These are phyloP conservation scores for Drechslerella coelobrocha DNA, from an alignment of 2,329 filamentous ascomycete species.

Conservation along the genomic window DNA sequence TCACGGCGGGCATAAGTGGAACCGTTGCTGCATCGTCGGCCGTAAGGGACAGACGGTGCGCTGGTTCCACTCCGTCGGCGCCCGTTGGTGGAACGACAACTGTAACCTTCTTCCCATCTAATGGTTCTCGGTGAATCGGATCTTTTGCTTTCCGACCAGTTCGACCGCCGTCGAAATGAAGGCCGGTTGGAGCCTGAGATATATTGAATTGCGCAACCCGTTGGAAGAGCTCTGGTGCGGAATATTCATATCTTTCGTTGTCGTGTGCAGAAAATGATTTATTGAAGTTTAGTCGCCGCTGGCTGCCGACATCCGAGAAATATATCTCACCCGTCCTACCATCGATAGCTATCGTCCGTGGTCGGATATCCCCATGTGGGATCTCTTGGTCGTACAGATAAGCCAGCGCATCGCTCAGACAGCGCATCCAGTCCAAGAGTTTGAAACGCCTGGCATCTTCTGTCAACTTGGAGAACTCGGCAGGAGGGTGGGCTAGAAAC, in stretches of 20 bases:
- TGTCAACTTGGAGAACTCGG: constrained; percentile 68
- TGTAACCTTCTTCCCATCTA: constrained; percentile 27
- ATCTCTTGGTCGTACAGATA: constrained; percentile 71
- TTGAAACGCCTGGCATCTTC: constrained; percentile 68
- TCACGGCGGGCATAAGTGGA: neutral
- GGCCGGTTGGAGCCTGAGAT: constrained; percentile 32
- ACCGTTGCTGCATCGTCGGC: constrained; percentile 3
- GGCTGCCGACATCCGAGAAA: constrained; percentile 66
- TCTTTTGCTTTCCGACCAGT: constrained; percentile 23
- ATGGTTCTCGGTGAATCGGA: constrained; percentile 8
- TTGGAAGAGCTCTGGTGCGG: constrained; percentile 70
- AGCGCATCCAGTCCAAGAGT: constrained; percentile 77
- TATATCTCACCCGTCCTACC: constrained; percentile 69
- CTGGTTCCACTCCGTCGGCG: constrained; percentile 28
- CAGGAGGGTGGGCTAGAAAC: constrained; percentile 70
- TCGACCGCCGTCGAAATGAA: constrained; percentile 46
- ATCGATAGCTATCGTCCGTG: constrained; percentile 73
- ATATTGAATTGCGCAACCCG: constrained; percentile 50
- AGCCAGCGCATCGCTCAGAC: constrained; percentile 71
- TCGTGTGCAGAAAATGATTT: constrained; percentile 25
- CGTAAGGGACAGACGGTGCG: constrained; percentile 25
- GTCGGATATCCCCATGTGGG: constrained; percentile 73
- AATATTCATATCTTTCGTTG: constrained; percentile 69
- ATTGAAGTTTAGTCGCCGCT: constrained; percentile 48
- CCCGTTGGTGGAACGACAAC: constrained; percentile 24